phyloP scores from a whole-genome alignment of 2,329 filamentous ascomycete species.

The Aspergillus cejpii region DNA sequence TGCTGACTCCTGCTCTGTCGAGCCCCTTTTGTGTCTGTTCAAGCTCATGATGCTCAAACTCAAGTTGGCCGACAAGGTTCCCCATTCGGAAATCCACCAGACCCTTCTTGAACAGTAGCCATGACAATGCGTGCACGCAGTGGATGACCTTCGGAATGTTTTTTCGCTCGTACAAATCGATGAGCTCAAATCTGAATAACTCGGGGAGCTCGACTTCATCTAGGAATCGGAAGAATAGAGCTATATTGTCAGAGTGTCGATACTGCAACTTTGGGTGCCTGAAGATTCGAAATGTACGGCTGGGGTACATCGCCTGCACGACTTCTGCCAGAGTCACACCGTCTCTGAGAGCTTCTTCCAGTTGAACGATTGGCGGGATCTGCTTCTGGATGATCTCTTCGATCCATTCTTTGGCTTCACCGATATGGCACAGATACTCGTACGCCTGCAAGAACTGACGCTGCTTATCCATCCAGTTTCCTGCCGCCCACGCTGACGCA shows the following conservation, averaged over 20 bases:
- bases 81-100: slow-evolving; percentile 94
- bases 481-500: slow-evolving; percentile 66
- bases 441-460: slow-evolving; percentile 94
- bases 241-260: slow-evolving; percentile 96
- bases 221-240: slow-evolving; percentile 88
- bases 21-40: slow-evolving; percentile 96
- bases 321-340: slow-evolving; percentile 92
- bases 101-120: slow-evolving; percentile 91
- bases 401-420: slow-evolving; percentile 98
- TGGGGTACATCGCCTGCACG: slow-evolving; percentile 78
- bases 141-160: slow-evolving; percentile 99
- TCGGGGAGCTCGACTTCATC: slow-evolving; percentile 89
- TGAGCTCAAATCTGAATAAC: slow-evolving; percentile 91
- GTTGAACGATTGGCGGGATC: slow-evolving; percentile 84
- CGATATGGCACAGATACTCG: slow-evolving; percentile 97
- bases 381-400: slow-evolving; percentile 79
- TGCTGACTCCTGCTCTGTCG: slow-evolving; percentile 87
- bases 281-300: slow-evolving; percentile 73
- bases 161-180: slow-evolving; percentile 98
- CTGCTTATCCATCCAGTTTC: slow-evolving; percentile 99
- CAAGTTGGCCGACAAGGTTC: slow-evolving; percentile 89
- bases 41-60: slow-evolving; percentile 95
- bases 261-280: slow-evolving; percentile 78
- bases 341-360: slow-evolving; percentile 87
- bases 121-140: slow-evolving; percentile 94